Conservation (phyloP, 176 grass and related monocot species). For the Phragmites australis region DNA sequence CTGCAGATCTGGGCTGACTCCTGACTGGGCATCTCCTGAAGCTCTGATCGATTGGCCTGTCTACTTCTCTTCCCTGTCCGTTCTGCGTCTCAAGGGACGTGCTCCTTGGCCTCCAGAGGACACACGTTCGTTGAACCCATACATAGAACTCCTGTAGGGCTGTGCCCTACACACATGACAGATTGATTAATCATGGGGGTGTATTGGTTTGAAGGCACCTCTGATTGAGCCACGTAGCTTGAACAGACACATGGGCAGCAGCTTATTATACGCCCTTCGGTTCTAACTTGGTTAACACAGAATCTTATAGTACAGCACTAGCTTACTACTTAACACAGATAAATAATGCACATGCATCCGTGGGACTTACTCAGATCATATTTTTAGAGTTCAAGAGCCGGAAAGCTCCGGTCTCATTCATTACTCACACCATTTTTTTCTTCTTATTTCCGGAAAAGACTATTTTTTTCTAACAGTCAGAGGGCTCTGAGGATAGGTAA, state of each 20-base stretch:
- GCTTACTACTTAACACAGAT: neutral
- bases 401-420: no score
- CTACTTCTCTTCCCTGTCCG: neutral
- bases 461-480: no score
- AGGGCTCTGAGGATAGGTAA: no score
- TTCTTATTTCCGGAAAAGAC: no score
- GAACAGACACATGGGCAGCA: neutral
- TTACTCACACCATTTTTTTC: no score
- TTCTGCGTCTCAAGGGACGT: conserved; percentile 23
- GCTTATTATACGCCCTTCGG: neutral
- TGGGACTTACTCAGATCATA: neutral
- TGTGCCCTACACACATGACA: conserved; percentile 6
- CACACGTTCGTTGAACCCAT: neutral
- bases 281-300: neutral
- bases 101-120: no score
- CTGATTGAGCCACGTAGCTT: neutral
- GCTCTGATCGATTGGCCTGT: neutral
- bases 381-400: no score
- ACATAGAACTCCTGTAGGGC: neutral
- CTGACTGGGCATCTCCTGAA: neutral
- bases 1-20: neutral
- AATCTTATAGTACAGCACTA: neutral
- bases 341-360: neutral
- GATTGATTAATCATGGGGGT: neutral
- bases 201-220: neutral